Evolutionary conservation across 2,329 filamentous ascomycete species (phyloP).

Genomic region (Atkinsonella hypoxylon): DNA sequence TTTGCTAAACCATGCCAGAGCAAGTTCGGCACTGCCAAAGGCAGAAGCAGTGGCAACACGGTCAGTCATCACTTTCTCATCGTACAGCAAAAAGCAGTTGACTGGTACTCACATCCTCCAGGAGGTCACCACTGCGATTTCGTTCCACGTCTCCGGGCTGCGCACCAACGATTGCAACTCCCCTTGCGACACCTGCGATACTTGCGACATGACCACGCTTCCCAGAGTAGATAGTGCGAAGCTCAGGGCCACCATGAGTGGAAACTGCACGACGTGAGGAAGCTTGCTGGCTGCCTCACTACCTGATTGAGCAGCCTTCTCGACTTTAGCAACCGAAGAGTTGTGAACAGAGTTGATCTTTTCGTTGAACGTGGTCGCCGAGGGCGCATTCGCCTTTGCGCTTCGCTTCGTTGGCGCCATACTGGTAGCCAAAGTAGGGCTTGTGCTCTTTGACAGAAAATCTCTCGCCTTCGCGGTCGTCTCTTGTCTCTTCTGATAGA

Average conservation of each 20-base stretch:
- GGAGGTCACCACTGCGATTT: slow-evolving; percentile 41
- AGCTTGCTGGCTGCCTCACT: slow-evolving; percentile 18
- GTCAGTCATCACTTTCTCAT: slow-evolving; percentile 7
- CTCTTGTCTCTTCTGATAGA: neutral
- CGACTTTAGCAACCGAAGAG: slow-evolving; percentile 9
- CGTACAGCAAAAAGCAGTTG: neutral
- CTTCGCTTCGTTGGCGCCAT: slow-evolving; percentile 15
- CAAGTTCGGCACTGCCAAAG: slow-evolving; percentile 49
- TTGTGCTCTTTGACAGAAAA: no score
- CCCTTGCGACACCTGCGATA: slow-evolving; percentile 47
- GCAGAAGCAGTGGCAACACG: neutral
- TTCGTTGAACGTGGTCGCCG: slow-evolving; percentile 5
- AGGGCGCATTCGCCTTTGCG: slow-evolving; percentile 8
- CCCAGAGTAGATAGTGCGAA: slow-evolving; percentile 52
- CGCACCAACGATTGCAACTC: slow-evolving; percentile 59
- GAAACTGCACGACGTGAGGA: slow-evolving; percentile 36
- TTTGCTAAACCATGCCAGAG: slow-evolving; percentile 58
- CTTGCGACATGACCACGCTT: slow-evolving; percentile 48
- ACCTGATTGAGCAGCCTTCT: slow-evolving; percentile 1
- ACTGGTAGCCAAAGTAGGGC: neutral
- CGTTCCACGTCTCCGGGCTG: slow-evolving; percentile 46
- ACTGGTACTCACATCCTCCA: slow-evolving; percentile 41
- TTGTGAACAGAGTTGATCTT: neutral
- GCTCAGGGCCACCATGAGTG: slow-evolving; percentile 39
- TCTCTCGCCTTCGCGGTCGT: neutral